Evolutionary conservation across 768 basidiomycete genomes (phyloP), one percentile per base, ranked within the genome.

Genomic region (Lyophyllum semitale): DNA sequence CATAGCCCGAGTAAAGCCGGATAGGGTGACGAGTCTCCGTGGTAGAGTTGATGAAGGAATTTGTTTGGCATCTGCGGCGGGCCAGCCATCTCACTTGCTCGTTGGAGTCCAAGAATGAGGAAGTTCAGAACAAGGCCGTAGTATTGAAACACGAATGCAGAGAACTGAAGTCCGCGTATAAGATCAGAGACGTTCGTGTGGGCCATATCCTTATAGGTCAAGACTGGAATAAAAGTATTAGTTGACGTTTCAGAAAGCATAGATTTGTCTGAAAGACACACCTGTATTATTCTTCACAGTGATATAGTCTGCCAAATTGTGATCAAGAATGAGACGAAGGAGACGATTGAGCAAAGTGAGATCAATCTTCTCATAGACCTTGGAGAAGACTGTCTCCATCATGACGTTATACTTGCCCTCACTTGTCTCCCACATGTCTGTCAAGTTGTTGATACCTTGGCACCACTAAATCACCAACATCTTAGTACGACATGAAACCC

Each of bases 271-370:
- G 43, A 46, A 51, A 20, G 12, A 60, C 77, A 46, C 52, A 82
- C 84, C 83, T 0, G 92, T 95, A 71, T 98, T 98, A 77, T 98
- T 98, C 84, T 98, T 98, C 18, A 95, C 91, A 4, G 96, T 99
- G 68, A 98, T 98, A 71, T 99, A 99, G 67, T 98, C 96, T 22
- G 97, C 97, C 77, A 99, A 70, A 70, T 99, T 99, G 80, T 98
- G 97, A 65, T 99, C 97, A 61, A 98, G 82, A 65, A 99, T 98
- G 32, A 98, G 84, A 52, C 97, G 93, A 41, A 98, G 82, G 3
- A 99, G 81, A 63, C 96, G 92, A 72, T n/a, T n/a, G n/a, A n/a
- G n/a, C n/a, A n/a, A n/a, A n/a, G n/a, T n/a, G n/a, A n/a, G n/a
- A n/a, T n/a, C n/a, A n/a, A n/a, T n/a, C n/a, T n/a, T n/a, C n/a